Base-by-base conservation (phyloP, 2,329 filamentous ascomycete genomes). In the Aspergillus caelatus region DNA sequence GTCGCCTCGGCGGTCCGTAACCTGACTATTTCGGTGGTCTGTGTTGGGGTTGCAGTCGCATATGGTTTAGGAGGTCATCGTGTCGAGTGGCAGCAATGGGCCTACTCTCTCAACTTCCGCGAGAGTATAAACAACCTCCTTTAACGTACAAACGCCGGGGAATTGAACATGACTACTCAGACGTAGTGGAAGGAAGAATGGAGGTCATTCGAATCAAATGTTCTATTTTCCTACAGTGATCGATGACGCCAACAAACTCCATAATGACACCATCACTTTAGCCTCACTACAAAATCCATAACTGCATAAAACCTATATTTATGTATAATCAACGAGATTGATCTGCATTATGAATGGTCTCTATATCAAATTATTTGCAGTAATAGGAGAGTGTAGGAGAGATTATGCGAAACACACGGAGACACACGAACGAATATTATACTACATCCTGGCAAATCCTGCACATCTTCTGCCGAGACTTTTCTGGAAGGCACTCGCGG, bases 1-100 rank as follows among this genome's bases (percentile, higher is more conserved):
- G 58, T 39, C 36, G 52, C 55, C 11, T 28, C 34, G 1, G 62
- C 53, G 14, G 41, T 36, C 9, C 21, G 62, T 8, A 63, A 60
- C n/a, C 60, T 61, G 10, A 16, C 26, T 1, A 10, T 60, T 19
- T 60, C 39, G 14, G 46, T 60, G 3, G 9, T 57, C 2, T 14
- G 58, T 30, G 12, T 32, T 9, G 53, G 52, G 9, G 21, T 60
- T 58, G 26, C 8, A 10, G 19, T 32, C 16, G 50, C 16, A 19
- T 19, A 30, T 53, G 16, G 50, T 0, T 32, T 32, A 19, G 14
- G 28, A 28, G 8, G 23, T 14, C 45, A 21, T 53, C 50, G 14
- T 10, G 14, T 53, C 9, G 5, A 53, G 21, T 53, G 21, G 26
- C 16, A 10, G 26, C 21, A 19, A n/a, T 52, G 48, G 6, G 19